A percentile compares a stretch with the other conserved stretches of the same genome.
phyloP scores from a whole-genome alignment of 495 filamentous ascomycete species.

The Cercophora newfieldiana region DNA sequence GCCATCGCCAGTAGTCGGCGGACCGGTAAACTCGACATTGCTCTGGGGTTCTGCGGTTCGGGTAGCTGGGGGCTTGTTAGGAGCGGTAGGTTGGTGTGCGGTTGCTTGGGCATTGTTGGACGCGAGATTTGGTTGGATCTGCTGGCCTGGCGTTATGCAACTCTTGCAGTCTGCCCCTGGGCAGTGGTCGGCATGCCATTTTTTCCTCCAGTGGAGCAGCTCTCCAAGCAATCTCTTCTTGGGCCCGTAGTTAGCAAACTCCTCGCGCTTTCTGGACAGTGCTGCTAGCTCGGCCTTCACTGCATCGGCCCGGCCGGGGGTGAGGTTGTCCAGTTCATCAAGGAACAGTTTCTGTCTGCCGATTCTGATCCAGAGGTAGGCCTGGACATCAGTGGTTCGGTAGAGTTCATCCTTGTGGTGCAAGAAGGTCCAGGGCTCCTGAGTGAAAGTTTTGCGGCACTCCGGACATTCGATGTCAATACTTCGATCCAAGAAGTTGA shows the following conservation, averaged over 20 bases:
- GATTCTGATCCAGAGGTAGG: not conserved
- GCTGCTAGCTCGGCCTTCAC: not conserved
- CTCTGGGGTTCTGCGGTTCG: not conserved
- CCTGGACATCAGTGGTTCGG: not conserved
- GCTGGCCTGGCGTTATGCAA: not conserved
- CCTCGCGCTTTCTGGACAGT: not conserved
- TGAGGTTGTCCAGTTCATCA: not conserved
- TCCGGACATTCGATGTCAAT: not conserved
- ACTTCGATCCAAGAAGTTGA: not conserved
- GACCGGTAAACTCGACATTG: not conserved
- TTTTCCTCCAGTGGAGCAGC: not conserved
- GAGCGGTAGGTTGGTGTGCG: not conserved
- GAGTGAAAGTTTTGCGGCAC: not conserved
- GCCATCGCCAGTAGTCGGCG: not conserved
- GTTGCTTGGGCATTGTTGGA: too few relatives aligned
- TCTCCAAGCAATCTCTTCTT: not conserved
- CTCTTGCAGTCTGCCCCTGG: not conserved
- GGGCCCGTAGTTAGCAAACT: not conserved
- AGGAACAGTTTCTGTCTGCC: not conserved
- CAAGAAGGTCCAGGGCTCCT: not conserved
- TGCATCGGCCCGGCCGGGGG: not conserved
- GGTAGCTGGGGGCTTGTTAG: not conserved
- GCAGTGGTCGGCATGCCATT: not conserved
- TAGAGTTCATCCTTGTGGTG: not conserved
- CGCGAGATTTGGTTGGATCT: not conserved